Conservation (phyloP, 805 yeast genomes). For the Candida sanyiensis region DNA sequence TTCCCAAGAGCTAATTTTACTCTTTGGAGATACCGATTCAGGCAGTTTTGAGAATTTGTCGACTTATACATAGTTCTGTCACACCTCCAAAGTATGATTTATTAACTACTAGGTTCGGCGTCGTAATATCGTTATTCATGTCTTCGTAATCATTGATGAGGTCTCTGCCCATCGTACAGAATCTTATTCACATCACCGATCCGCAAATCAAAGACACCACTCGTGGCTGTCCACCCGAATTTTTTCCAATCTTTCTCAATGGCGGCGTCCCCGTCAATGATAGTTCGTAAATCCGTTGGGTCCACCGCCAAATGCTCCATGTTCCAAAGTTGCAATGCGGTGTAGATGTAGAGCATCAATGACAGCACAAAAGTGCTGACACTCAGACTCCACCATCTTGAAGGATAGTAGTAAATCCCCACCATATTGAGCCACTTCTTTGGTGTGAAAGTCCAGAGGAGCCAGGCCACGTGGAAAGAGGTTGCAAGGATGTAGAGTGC, state of each 20-base stretch:
- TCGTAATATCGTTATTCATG: too few species aligned
- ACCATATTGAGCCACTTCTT: constrained; percentile 43
- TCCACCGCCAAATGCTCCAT: constrained; percentile 65
- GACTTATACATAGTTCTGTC: too few species aligned
- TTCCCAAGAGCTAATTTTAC: too few species aligned
- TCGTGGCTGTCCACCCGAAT: constrained; percentile 54
- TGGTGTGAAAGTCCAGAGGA: constrained; percentile 75
- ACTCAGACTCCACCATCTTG: constrained; percentile 87
- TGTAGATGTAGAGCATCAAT: constrained; percentile 65
- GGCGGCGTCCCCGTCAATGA: constrained; percentile 58
- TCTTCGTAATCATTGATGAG: too few species aligned
- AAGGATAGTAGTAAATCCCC: constrained; percentile 72
- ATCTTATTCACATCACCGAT: constrained; percentile 62
- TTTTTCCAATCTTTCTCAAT: constrained; percentile 22
- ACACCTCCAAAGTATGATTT: too few species aligned
- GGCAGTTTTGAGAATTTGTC: too few species aligned
- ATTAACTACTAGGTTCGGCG: too few species aligned
- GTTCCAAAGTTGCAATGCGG: constrained; percentile 66
- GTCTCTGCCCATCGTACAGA: constrained; percentile 47
- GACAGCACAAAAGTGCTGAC: constrained; percentile 67
- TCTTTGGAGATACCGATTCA: too few species aligned
- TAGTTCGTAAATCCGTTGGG: constrained; percentile 52
- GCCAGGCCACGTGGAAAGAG: constrained; percentile 47
- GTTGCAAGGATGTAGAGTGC: constrained; percentile 69
- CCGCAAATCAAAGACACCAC: constrained; percentile 86